Evolutionary conservation across 2,329 filamentous ascomycete species (phyloP), one percentile per base, ranked within the genome.

Genomic region (Trichoderma sp.): DNA sequence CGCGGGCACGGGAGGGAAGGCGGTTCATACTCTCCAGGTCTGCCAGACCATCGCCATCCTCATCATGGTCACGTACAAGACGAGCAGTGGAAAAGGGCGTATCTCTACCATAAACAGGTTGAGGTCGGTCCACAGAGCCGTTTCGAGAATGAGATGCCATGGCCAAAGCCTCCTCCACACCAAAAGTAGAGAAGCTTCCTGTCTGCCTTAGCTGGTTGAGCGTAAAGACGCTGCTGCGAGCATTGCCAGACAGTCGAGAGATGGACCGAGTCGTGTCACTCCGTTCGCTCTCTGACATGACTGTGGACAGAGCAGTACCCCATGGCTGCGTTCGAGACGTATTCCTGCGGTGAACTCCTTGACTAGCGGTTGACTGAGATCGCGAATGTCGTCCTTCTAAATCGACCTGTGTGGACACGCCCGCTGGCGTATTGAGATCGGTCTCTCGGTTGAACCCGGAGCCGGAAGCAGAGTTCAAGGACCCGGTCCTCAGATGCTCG

Each of bases 301-400:
- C 90, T 62, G 90, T 91, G 53, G 91, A 92, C 59, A 92, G 85
- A 82, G 91, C 90, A 62, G 89, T 89, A 82, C 90, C 91, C 90
- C 90, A 92, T 86, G 89, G 89, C 80, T 91, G 89, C 74, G 50
- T 72, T 9, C 78, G 76, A 18, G 80, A 71, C 33, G 76, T 71
- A 16, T 35, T 71, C n/a, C 71, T 72, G 31, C 76, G 75, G 16
- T 67, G n/a, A 7, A 41, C n/a, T 53, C 33, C 21, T 24, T 65
- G 45, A n/a, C 63, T 68, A n/a, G 50, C 33, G 18, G 29, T n/a
- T 29, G 79, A 76, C 9, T 67, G 12, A 24, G 65, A 31, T n/a
- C 35, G 50, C 4, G 56, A 59, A 27, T 80, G 76, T 33, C 78
- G 77, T 77, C 80, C 80, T 45, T 76, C 76, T 18, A 80, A 67